Percentiles rank a stretch among this genome's conserved stretches.
Evolutionary conservation across 2,329 filamentous ascomycete species (phyloP).

Genomic region (Lachnellula arida): DNA sequence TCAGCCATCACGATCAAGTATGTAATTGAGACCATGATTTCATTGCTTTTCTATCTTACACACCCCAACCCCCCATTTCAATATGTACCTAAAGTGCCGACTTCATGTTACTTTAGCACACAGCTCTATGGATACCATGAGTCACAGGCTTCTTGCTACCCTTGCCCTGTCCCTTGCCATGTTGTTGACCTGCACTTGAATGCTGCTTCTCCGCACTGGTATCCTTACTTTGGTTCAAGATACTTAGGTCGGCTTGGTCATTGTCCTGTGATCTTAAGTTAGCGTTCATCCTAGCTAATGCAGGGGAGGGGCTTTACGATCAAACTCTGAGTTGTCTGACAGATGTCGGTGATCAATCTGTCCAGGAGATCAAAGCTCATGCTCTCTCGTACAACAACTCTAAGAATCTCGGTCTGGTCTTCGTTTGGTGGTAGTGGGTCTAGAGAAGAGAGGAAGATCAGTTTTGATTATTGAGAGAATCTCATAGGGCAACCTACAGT

Average conservation of each 20-base stretch:
- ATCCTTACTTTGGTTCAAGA: constrained; percentile 30
- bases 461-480: background rate
- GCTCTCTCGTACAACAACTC: constrained; percentile 63
- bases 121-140: constrained; percentile 43
- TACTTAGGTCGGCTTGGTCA: constrained; percentile 41
- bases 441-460: background rate
- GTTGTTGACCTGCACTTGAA: constrained; percentile 14
- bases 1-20: no score
- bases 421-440: constrained; percentile 55
- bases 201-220: constrained; percentile 38
- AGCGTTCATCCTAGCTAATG: background rate
- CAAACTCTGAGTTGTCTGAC: constrained; percentile 54
- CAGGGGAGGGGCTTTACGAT: constrained; percentile 41
- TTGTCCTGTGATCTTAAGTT: constrained; percentile 10
- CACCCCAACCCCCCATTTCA: no score
- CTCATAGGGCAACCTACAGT: constrained; percentile 41
- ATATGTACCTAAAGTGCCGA: no score
- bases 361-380: constrained; percentile 66
- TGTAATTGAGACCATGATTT: no score
- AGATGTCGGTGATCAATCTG: constrained; percentile 56
- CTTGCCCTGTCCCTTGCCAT: constrained; percentile 19
- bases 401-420: constrained; percentile 58
- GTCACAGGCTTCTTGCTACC: constrained; percentile 41
- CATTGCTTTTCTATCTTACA: no score
- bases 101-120: constrained; percentile 36